Base-by-base conservation (phyloP, 2,329 filamentous ascomycete species). In the Fusarium incarnatum region DNA sequence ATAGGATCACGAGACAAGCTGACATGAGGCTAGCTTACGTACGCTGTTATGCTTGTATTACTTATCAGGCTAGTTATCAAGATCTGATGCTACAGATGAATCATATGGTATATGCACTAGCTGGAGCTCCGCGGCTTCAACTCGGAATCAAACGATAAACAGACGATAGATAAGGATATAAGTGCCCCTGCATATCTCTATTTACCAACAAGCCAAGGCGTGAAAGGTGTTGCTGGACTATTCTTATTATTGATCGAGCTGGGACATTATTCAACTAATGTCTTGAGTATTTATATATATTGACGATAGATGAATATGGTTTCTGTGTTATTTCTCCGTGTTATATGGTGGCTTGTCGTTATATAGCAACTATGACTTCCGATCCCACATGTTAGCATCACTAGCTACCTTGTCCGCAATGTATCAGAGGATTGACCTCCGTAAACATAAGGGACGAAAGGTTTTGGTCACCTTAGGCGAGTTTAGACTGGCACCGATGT, bases 391-490 rank as follows among this genome's bases (percentile, higher is more conserved):
- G 2, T 10, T 37, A n/a, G 34, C 18, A 37, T 37, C 34, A n/a
- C 34, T 12, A 18, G 18, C 18, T 37, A 2, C 18, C 34, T 4
- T 37, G 8, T 37, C 18, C 34, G 10, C 34, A 37, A 6, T 3
- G 16, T n/a, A 37, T 37, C 34, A n/a, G 3, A 37, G 9, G 6
- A 12, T n/a, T 7, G 0, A n/a, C 34, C 1, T 4, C 2, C 5
- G 18, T 12, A 37, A 37, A 9, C 9, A 37, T 4, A 37, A n/a
- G 18, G 12, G 34, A 37, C 10, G 34, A 37, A 37, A 37, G 2
- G 10, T 4, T 3, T 11, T n/a, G 18, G 18, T 11, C 9, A 37
- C 3, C 1, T n/a, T 37, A 11, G 10, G n/a, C 0, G 10, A n/a
- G 9, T n/a, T 11, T 12, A n/a, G 34, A 2, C 16, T n/a, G 18